Evolutionary conservation across 1,139 yeast species (phyloP), one percentile per base, ranked within the genome.

Genomic region (Debaryomyces udenii): DNA sequence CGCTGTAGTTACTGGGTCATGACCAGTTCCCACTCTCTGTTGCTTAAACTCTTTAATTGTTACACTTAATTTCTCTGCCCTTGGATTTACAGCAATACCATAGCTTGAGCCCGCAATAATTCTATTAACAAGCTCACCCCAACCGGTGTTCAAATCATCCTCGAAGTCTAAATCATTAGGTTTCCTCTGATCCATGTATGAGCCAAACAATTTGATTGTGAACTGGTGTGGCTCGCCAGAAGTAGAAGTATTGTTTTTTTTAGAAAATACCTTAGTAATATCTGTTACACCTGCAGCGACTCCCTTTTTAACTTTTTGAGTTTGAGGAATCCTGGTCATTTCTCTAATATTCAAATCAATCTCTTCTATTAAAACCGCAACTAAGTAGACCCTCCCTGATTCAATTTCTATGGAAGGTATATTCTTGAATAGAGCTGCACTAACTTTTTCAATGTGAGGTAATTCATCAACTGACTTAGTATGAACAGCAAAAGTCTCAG

Each of bases 211-310:
- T 53, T 84, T 81, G 49, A 89, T 79, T 4, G 80, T 74, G 59
- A 88, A 86, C 47, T 82, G 86, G 57, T 83, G 89, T 0, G 88
- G 68, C 58, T 81, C 80, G 41, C 91, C 82, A 28, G 82, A 63
- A 13, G 74, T 63, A 41, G 80, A 67, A 27, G 83, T 74, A 31
- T 86, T 88, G 44, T 76, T 78, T 48, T 78, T 80, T 49, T 78
- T 74, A 16, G 89, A 78, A 56, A 89, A 87, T 31, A 88, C 78
- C 53, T 96, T 77, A 6, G 95, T 81, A 41, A 89, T 83, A 63
- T 89, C 96, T 32, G 91, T 80, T 13, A 86, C 94, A 61, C 96
- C 96, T 3, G 91, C 91, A 31, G 94, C 95, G 13, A 89, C 80
- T 44, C 96, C 96, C 56, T 84, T 82, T 55, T 87, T 81, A 35